Evolutionary conservation across 257 asterid genomes (phyloP).

Genomic region (Solanum megistacrolobum): DNA sequence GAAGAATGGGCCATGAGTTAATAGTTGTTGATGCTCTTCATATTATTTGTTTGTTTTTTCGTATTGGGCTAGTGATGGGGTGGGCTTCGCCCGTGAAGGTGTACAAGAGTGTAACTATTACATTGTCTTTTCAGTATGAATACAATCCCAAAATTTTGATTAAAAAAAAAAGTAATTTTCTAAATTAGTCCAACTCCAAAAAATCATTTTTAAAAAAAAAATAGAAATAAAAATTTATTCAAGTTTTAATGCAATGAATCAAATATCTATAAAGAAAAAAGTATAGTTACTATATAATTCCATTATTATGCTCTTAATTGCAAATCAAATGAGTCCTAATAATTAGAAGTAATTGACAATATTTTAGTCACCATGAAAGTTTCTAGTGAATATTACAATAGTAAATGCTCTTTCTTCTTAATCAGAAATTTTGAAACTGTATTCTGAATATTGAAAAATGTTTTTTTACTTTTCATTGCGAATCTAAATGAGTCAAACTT

Average conservation of each 20-base stretch:
- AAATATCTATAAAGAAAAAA: neutral
- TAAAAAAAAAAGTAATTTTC: too few species aligned
- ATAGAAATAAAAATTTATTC: too few species aligned
- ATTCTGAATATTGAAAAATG: neutral
- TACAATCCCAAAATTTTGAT: too few species aligned
- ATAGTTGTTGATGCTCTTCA: too few species aligned
- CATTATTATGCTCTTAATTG: neutral
- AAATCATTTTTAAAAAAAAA: accelerated
- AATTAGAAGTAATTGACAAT: neutral
- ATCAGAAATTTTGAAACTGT: too few species aligned
- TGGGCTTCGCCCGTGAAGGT: neutral
- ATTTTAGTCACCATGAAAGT: neutral
- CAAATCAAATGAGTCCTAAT: neutral
- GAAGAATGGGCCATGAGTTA: neutral
- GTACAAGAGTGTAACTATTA: neutral
- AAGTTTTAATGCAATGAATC: neutral
- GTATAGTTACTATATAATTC: neutral
- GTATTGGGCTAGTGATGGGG: neutral
- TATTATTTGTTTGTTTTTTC: too few species aligned
- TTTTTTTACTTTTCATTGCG: accelerated
- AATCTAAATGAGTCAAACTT: neutral
- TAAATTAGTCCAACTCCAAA: neutral
- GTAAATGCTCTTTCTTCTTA: too few species aligned
- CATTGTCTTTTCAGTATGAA: too few species aligned
- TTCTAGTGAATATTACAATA: neutral